phyloP scores from a whole-genome alignment of 2,329 filamentous ascomycete genomes.

The Diaporthe capsici region DNA sequence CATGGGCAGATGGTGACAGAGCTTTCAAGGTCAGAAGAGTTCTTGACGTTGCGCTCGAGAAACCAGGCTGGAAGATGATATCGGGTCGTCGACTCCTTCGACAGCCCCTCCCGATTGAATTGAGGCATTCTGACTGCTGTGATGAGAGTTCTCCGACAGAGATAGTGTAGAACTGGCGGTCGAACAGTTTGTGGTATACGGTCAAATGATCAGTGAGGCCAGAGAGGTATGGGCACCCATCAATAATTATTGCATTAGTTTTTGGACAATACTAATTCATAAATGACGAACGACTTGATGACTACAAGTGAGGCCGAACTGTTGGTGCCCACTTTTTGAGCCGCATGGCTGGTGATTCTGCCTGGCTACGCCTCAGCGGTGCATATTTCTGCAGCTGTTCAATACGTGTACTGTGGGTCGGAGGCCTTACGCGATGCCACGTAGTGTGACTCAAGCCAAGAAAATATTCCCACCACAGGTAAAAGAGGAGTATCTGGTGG shows the following conservation, averaged over 20 bases:
- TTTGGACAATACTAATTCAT: neutral
- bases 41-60: conserved; percentile 19
- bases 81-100: neutral
- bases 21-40: neutral
- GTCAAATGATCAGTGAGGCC: too few relatives aligned
- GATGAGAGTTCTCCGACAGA: neutral
- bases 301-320: neutral
- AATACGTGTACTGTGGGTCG: conserved; percentile 24
- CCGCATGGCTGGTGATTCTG: conserved; percentile 19
- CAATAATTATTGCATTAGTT: too few relatives aligned
- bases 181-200: too few relatives aligned
- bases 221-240: neutral
- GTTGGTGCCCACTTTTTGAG: conserved; percentile 16
- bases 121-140: neutral
- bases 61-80: conserved; percentile 10
- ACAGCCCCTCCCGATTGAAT: neutral
- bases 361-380: conserved; percentile 18
- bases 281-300: neutral
- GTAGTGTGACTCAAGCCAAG: conserved; percentile 27
- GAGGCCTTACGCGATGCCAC: neutral
- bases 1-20: neutral
- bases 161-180: neutral
- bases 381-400: neutral
- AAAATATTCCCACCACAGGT: neutral
- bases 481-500: neutral